phyloP scores from a whole-genome alignment of 164 flowering plant genomes.

The Echeveria elegans region DNA sequence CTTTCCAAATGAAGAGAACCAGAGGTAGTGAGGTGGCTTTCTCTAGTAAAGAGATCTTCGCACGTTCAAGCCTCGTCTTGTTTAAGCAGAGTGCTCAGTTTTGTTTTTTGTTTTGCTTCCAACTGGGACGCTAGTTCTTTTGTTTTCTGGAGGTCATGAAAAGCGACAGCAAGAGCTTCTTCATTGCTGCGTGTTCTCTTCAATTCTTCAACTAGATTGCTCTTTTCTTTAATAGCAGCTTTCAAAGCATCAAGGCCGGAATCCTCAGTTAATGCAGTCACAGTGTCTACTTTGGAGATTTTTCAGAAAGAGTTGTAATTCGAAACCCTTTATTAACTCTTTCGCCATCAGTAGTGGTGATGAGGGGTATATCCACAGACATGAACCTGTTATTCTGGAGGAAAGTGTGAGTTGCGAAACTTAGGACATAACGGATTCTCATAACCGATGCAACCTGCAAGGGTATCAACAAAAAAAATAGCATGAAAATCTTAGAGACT shows the following conservation, averaged over 20 bases:
- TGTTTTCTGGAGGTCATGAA: slow-evolving; percentile 62
- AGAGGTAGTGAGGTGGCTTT: slow-evolving; percentile 45
- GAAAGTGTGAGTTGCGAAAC: slow-evolving; percentile 58
- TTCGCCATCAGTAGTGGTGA: slow-evolving; percentile 53
- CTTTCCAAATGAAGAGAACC: slow-evolving; percentile 80
- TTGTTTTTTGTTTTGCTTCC: slow-evolving; percentile 46
- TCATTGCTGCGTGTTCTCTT: slow-evolving; percentile 70
- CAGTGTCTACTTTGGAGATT: slow-evolving; percentile 21
- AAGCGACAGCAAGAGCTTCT: slow-evolving; percentile 62
- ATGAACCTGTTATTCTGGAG: slow-evolving; percentile 65
- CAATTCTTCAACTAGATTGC: slow-evolving; percentile 47
- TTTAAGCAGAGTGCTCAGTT: slow-evolving; percentile 15
- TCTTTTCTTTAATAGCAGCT: slow-evolving; percentile 62
- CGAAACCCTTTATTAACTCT: slow-evolving; percentile 47
- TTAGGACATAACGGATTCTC: slow-evolving; percentile 54
- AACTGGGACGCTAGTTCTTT: slow-evolving; percentile 46
- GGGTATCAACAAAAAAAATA: not conserved
- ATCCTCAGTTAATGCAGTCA: slow-evolving; percentile 15
- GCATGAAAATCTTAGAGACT: not conserved
- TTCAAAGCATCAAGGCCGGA: slow-evolving; percentile 43
- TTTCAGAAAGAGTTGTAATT: slow-evolving; percentile 37
- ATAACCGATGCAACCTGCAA: slow-evolving; percentile 70
- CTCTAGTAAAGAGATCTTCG: slow-evolving; percentile 48
- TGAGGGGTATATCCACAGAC: slow-evolving; percentile 63
- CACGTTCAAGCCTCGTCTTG: slow-evolving; percentile 19